Conservation (phyloP, 805 yeast genomes). For the Saturnispora sekii region DNA sequence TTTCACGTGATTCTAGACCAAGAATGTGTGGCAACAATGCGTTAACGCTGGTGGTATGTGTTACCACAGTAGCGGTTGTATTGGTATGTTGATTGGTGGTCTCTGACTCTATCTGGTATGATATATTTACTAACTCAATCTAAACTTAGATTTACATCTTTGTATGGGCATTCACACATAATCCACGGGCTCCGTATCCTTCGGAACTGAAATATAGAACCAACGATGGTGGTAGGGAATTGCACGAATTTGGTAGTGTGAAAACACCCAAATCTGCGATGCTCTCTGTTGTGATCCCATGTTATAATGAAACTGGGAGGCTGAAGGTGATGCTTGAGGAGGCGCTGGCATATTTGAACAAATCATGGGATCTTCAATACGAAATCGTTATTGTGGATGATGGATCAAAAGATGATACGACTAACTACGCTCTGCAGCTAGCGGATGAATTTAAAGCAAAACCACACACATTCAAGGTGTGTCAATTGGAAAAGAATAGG, state of each 20-base stretch:
- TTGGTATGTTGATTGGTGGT: background rate
- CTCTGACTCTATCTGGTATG: background rate
- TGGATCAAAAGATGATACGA: constrained; percentile 79
- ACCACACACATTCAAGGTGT: constrained; percentile 59
- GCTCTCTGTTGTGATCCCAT: constrained; percentile 81
- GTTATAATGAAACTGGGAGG: constrained; percentile 77
- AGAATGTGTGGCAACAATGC: background rate
- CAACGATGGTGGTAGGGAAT: constrained; percentile 29
- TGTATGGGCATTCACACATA: constrained; percentile 46
- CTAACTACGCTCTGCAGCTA: constrained; percentile 57
- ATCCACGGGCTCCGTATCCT: constrained; percentile 45
- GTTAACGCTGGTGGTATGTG: background rate
- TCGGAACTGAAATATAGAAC: constrained; percentile 49
- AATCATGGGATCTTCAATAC: constrained; percentile 30
- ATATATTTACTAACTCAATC: constrained; percentile 11
- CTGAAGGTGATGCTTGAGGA: constrained; percentile 66
- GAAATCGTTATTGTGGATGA: constrained; percentile 89
- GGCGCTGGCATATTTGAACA: constrained; percentile 43
- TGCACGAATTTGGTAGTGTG: constrained; percentile 27
- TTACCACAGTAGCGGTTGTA: background rate
- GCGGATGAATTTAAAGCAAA: constrained; percentile 37
- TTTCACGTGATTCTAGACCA: background rate
- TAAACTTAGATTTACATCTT: constrained; percentile 29
- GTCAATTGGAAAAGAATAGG: constrained; percentile 63
- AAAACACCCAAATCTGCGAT: constrained; percentile 18